Percentiles rank a stretch among this genome's conserved stretches.
These are phyloP conservation scores for Peronospora belbahrii DNA, from an alignment of 352 stramenopile genomes.

Conservation along the genomic window DNA sequence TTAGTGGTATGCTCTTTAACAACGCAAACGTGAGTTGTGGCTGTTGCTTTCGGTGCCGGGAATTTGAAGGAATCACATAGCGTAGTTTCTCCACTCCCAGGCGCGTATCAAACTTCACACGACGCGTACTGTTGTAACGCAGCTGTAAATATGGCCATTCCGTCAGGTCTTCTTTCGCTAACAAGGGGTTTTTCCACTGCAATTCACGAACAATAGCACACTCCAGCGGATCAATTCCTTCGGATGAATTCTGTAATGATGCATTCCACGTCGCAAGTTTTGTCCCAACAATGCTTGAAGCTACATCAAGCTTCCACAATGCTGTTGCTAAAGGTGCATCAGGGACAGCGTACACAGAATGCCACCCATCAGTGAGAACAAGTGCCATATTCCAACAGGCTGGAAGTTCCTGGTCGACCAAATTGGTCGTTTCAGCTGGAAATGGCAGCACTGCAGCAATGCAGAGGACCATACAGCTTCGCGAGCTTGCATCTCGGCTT, in stretches of 20 bases:
- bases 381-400: constrained; percentile 48
- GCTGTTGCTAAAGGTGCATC: constrained; percentile 31
- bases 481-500: constrained; percentile 49
- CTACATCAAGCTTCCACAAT: constrained; percentile 41
- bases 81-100: constrained; percentile 43
- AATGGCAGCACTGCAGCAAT: constrained; percentile 48
- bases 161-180: constrained; percentile 39
- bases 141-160: constrained; percentile 57
- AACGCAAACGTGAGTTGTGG: constrained; percentile 35
- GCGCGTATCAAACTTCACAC: constrained; percentile 30
- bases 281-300: constrained; percentile 35
- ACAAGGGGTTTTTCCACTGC: constrained; percentile 39
- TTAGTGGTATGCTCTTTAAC: constrained; percentile 58
- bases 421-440: constrained; percentile 15
- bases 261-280: constrained; percentile 71
- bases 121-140: constrained; percentile 61
- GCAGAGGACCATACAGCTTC: constrained; percentile 60
- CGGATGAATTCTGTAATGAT: constrained; percentile 45
- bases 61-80: constrained; percentile 3
- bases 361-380: constrained; percentile 71
- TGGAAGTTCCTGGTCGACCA: constrained; percentile 34
- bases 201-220: constrained; percentile 34
- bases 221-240: constrained; percentile 63
- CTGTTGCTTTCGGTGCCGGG: constrained; percentile 9
- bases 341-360: constrained; percentile 53